Percentiles rank a stretch among this genome's conserved stretches.
Conservation (phyloP, 2,329 filamentous ascomycete genomes). For the Colletotrichum sojae region DNA sequence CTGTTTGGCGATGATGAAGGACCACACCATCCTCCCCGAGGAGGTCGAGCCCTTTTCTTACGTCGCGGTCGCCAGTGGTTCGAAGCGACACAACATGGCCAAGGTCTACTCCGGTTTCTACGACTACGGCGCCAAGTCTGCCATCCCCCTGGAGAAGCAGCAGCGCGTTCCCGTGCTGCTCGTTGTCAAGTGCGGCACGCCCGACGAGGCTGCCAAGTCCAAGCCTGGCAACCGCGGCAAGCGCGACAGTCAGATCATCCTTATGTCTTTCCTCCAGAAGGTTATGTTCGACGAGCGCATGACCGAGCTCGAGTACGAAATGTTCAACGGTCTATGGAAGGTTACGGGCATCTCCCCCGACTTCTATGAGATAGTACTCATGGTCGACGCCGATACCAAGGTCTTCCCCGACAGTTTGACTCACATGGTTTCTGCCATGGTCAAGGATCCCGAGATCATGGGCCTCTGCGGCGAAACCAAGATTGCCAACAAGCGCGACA, state of each 20-base stretch:
- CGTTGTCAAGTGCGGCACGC: conserved; percentile 95
- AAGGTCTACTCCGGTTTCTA: conserved; percentile 99
- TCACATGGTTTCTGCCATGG: conserved; percentile 99
- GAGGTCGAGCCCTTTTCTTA: conserved; percentile 95
- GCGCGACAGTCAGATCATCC: conserved; percentile 97
- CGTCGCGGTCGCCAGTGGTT: conserved; percentile 93
- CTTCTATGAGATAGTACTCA: conserved; percentile 97
- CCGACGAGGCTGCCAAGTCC: conserved; percentile 82
- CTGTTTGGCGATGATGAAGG: conserved; percentile 93
- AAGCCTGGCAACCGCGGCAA: conserved; percentile 99
- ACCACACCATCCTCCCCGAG: conserved; percentile 83
- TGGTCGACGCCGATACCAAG: conserved; percentile 99
- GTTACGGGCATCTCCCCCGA: conserved; percentile 98
- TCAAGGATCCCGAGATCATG: conserved; percentile 99
- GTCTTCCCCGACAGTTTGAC: conserved; percentile 98
- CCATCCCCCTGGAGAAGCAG: conserved; percentile 87
- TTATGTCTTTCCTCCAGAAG: conserved; percentile 99
- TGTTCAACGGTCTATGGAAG: conserved; percentile 99
- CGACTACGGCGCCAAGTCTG: conserved; percentile 88
- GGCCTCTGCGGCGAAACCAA: conserved; percentile 98
- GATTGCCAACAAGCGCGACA: conserved; percentile 97
- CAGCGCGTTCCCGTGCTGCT: conserved; percentile 98
- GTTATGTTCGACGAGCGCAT: conserved; percentile 99
- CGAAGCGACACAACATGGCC: conserved; percentile 99
- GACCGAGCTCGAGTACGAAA: conserved; percentile 99